Evolutionary conservation across 345 rosid species (phyloP).

Genomic region (Anacardium occidentale): DNA sequence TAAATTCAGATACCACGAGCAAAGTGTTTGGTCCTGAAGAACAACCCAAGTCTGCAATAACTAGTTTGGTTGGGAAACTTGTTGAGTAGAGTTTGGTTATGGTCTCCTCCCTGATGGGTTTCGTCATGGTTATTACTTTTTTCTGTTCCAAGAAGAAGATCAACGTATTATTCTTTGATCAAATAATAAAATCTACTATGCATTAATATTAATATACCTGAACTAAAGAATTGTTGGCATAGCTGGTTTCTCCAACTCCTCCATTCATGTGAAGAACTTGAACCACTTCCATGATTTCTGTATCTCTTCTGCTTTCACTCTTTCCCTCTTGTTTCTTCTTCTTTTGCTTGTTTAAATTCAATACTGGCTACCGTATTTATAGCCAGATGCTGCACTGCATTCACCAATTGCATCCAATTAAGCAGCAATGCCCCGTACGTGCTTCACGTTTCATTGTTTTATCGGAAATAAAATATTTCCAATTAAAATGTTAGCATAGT

Average conservation of each 20-base stretch:
- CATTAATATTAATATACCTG: slow-evolving; percentile 30
- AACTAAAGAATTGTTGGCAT: slow-evolving; percentile 37
- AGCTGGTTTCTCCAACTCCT: slow-evolving; percentile 39
- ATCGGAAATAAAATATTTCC: no score
- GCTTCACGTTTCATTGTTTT: no score
- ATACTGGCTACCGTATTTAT: no score
- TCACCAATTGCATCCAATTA: no score
- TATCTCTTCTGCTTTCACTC: background rate
- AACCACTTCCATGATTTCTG: slow-evolving; percentile 20
- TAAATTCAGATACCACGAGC: slow-evolving; percentile 30
- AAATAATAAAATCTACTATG: no score
- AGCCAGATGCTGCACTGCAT: no score
- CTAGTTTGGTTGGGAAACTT: slow-evolving; percentile 37
- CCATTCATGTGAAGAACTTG: slow-evolving; percentile 50
- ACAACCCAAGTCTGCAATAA: slow-evolving; percentile 84
- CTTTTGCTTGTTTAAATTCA: background rate
- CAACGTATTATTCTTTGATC: no score
- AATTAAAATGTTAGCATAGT: no score
- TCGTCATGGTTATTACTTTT: slow-evolving; percentile 44
- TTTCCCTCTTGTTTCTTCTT: no score
- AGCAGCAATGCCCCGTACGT: no score
- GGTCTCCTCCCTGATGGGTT: slow-evolving; percentile 45
- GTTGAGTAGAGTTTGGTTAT: slow-evolving; percentile 32
- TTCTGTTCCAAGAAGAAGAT: slow-evolving; percentile 21
- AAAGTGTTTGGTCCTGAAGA: slow-evolving; percentile 83